Evolutionary conservation across 2,329 filamentous ascomycete genomes (phyloP).

Genomic region (Claviceps cyperi): DNA sequence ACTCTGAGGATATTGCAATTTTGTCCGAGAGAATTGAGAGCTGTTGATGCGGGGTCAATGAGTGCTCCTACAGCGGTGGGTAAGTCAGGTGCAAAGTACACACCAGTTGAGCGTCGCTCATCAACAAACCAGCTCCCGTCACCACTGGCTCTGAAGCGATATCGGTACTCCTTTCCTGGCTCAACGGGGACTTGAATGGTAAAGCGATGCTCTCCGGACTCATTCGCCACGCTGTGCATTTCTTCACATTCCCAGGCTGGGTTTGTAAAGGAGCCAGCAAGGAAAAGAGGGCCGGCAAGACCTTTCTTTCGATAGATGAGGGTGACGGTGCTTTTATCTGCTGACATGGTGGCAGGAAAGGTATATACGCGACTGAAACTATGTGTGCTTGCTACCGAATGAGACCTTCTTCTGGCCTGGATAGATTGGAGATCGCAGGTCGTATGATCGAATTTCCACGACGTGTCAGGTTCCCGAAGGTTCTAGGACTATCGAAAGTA

Average conservation of each 20-base stretch:
- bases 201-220: conserved; percentile 43
- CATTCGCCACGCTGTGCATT: conserved; percentile 41
- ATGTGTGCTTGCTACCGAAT: neutral
- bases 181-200: conserved; percentile 38
- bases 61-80: neutral
- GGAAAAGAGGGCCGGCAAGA: conserved; percentile 50
- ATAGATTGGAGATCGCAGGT: neutral
- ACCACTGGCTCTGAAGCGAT: conserved; percentile 57
- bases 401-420: neutral
- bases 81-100: neutral
- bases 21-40: conserved; percentile 4
- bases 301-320: conserved; percentile 48
- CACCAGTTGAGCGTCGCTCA: conserved; percentile 44
- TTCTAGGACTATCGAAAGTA: no score
- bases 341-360: conserved; percentile 7
- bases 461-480: no score
- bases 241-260: conserved; percentile 53
- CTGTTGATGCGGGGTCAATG: neutral
- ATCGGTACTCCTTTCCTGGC: conserved; percentile 48
- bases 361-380: neutral
- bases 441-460: no score
- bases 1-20: conserved; percentile 9
- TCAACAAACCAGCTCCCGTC: conserved; percentile 59
- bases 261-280: conserved; percentile 54
- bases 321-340: conserved; percentile 27